phyloP scores from a whole-genome alignment of 2,329 filamentous ascomycete species.

The Botryotinia narcissicola region DNA sequence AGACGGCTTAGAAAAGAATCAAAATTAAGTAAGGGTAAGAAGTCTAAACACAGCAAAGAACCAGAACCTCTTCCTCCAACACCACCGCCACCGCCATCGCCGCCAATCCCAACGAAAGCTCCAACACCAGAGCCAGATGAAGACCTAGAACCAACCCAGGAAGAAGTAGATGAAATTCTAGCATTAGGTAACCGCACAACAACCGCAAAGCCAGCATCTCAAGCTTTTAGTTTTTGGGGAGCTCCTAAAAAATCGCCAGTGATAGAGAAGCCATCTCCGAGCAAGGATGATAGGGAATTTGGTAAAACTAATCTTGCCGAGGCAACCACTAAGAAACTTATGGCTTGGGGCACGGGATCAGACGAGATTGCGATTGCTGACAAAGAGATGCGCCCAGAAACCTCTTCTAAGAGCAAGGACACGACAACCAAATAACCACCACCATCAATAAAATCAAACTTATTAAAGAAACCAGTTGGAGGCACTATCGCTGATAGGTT shows the following conservation, averaged over 20 bases:
- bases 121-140: constrained; percentile 17
- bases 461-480: constrained; percentile 48
- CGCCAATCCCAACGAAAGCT: constrained; percentile 9
- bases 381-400: constrained; percentile 50
- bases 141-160: constrained; percentile 39
- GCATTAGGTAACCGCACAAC: constrained; percentile 5
- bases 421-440: constrained; percentile 41
- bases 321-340: constrained; percentile 41
- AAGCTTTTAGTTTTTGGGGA: constrained; percentile 58
- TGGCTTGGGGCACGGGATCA: constrained; percentile 38
- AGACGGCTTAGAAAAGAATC: constrained; percentile 38
- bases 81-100: constrained; percentile 6
- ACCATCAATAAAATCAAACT: constrained; percentile 40
- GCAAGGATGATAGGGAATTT: constrained; percentile 34
- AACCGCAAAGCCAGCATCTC: constrained; percentile 17
- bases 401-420: constrained; percentile 44
- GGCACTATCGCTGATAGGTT: constrained; percentile 57
- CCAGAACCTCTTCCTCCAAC: constrained; percentile 25
- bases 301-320: constrained; percentile 11
- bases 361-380: constrained; percentile 51
- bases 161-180: constrained; percentile 36
- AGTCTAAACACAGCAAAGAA: constrained; percentile 33
- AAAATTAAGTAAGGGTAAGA: constrained; percentile 41
- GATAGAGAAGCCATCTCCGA: constrained; percentile 12
- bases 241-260: constrained; percentile 44